Evolutionary conservation across 345 rosid genomes (phyloP).

Genomic region (Mercurialis annua): DNA sequence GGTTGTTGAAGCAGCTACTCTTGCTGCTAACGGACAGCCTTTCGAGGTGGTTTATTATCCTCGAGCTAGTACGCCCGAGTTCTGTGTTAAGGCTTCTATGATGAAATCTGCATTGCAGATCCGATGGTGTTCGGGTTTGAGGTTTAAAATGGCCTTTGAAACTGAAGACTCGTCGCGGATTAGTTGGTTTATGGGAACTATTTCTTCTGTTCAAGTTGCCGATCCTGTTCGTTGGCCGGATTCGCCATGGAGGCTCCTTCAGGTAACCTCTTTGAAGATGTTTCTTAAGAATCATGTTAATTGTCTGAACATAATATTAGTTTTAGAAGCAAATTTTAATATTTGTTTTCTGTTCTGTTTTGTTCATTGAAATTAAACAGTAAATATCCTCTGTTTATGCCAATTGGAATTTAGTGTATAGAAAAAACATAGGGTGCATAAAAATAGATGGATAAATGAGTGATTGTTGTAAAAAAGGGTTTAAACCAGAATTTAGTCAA

Average conservation of each 20-base stretch:
- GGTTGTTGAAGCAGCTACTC: constrained; percentile 22
- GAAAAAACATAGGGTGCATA: not conserved
- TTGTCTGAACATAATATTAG: not conserved
- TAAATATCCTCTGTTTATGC: not conserved
- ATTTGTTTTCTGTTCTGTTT: not conserved
- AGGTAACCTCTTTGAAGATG: constrained; percentile 38
- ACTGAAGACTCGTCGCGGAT: constrained; percentile 29
- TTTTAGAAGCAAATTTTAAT: not conserved
- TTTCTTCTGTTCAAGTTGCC: constrained; percentile 43
- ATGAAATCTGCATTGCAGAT: constrained; percentile 29
- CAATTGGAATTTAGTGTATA: not conserved
- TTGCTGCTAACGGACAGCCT: constrained; percentile 24
- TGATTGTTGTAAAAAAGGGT: not conserved
- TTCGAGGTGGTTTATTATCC: constrained; percentile 33
- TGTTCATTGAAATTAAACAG: not conserved
- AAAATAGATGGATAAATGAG: not conserved
- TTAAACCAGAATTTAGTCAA: not conserved
- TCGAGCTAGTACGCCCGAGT: constrained; percentile 26
- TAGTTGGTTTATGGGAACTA: constrained; percentile 33
- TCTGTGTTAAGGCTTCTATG: constrained; percentile 29
- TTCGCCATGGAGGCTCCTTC: constrained; percentile 93
- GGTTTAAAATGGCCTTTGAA: constrained; percentile 34
- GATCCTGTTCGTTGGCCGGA: constrained; percentile 81
- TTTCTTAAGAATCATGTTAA: not conserved
- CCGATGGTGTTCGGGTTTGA: constrained; percentile 33